phyloP scores from a whole-genome alignment of 495 filamentous ascomycete genomes.

The Talaromyces thailandensis region DNA sequence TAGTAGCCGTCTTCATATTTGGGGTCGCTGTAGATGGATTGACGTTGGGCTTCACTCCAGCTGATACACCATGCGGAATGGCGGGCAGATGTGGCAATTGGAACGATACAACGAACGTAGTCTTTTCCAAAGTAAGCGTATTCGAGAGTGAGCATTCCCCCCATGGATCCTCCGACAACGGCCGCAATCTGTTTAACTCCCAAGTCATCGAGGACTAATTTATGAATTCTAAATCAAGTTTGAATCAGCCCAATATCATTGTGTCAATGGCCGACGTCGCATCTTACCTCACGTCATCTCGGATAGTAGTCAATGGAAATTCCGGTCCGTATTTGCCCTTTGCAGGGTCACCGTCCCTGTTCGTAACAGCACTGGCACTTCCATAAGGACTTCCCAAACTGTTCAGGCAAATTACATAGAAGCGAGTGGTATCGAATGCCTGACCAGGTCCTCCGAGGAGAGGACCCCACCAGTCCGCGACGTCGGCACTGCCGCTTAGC shows the following conservation, averaged over 20 bases:
- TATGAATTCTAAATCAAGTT: constrained; percentile 63
- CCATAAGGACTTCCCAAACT: constrained; percentile 95
- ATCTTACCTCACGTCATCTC: constrained; percentile 86
- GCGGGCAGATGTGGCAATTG: constrained; percentile 87
- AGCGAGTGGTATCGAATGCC: constrained; percentile 85
- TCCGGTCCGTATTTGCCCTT: constrained; percentile 86
- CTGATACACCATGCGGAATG: constrained; percentile 99
- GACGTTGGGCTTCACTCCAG: constrained; percentile 95
- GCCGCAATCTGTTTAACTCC: constrained; percentile 80
- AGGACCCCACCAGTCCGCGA: constrained; percentile 97
- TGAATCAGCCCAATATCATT: constrained; percentile 9
- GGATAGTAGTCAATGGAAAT: constrained; percentile 88
- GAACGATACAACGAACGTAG: constrained; percentile 84
- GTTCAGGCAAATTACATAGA: constrained; percentile 94
- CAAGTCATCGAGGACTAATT: constrained; percentile 79
- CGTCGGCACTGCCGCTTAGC: constrained; percentile 90
- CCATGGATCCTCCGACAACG: constrained; percentile 95
- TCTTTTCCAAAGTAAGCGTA: constrained; percentile 95
- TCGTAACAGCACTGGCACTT: constrained; percentile 88
- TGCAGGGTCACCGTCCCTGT: constrained; percentile 64
- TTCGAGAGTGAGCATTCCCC: constrained; percentile 93
- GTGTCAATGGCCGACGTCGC: not conserved
- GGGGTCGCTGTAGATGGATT: constrained; percentile 96
- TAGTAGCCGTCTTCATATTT: constrained; percentile 99
- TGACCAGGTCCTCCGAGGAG: constrained; percentile 80